Conservation (phyloP, 257 asterid species). For the Solanum ossicruentum region DNA sequence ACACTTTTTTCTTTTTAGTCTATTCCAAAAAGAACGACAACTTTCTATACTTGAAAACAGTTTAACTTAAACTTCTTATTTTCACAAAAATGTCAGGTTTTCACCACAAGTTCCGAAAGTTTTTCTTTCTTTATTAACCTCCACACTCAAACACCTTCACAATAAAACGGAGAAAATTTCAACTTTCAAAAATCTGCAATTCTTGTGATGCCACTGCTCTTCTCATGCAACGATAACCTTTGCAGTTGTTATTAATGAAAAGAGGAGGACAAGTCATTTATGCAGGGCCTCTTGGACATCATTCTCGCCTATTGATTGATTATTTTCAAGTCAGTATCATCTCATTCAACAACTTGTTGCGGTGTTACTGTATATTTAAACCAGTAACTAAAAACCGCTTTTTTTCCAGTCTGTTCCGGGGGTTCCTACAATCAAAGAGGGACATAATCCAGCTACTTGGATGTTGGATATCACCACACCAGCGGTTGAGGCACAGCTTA, state of each 20-base stretch:
- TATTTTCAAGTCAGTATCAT: conserved; percentile 54
- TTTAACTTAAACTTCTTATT: background rate
- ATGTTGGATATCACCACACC: conserved; percentile 75
- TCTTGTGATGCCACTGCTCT: background rate
- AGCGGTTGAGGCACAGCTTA: conserved; percentile 55
- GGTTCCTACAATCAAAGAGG: conserved; percentile 61
- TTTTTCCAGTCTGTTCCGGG: conserved; percentile 54
- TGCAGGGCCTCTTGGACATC: conserved; percentile 76
- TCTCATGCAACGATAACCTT: background rate
- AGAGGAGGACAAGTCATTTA: conserved; percentile 79
- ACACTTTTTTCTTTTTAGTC: background rate
- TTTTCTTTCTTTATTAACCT: background rate
- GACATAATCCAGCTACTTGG: conserved; percentile 83
- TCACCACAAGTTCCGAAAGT: background rate
- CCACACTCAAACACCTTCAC: background rate
- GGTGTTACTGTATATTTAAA: background rate
- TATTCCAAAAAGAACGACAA: background rate
- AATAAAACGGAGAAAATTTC: background rate
- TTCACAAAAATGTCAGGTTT: no score
- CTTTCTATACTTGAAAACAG: background rate
- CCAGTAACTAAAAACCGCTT: background rate
- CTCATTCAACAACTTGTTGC: background rate
- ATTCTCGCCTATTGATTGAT: conserved; percentile 39
- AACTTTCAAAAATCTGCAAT: background rate
- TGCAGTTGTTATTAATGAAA: conserved; percentile 70